Evolutionary conservation across 2,329 filamentous ascomycete species (phyloP).

Genomic region (Mariannaea elegans): DNA sequence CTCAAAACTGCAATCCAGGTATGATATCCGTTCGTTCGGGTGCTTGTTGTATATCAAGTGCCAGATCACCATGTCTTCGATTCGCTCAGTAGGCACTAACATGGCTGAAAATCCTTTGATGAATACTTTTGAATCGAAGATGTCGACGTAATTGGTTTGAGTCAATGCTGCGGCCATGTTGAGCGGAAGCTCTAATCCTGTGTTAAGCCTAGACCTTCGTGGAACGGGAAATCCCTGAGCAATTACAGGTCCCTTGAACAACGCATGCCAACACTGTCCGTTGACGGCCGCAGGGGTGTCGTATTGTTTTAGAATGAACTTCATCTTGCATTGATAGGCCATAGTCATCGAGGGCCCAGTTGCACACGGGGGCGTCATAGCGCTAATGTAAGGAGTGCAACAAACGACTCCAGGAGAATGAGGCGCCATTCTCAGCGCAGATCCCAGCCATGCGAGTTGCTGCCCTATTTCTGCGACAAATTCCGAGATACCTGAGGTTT

Average conservation of each 20-base stretch:
- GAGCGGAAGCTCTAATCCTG: conserved; percentile 14
- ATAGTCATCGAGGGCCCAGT: not conserved
- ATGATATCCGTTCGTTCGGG: not conserved
- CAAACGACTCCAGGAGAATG: not conserved
- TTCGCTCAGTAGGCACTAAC: conserved; percentile 1
- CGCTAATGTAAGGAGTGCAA: not conserved
- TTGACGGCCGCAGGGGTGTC: not conserved
- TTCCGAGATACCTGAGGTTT: not conserved
- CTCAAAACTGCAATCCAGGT: not conserved
- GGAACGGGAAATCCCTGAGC: conserved; percentile 16
- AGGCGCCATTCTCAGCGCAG: not conserved
- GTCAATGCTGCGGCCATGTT: conserved; percentile 7
- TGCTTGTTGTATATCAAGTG: conserved; percentile 11
- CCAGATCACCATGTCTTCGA: conserved; percentile 10
- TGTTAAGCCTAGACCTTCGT: not conserved
- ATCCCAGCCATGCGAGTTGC: conserved; percentile 17
- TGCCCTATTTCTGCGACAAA: conserved; percentile 13
- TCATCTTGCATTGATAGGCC: not conserved
- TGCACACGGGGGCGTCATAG: not conserved
- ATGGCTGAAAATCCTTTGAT: conserved; percentile 25
- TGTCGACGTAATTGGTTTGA: not conserved
- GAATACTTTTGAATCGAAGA: conserved; percentile 1
- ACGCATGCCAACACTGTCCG: conserved; percentile 20
- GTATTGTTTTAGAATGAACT: not conserved
- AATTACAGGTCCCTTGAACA: conserved; percentile 14